These are phyloP conservation scores for Colletotrichum karsti DNA, from an alignment of 2,329 filamentous ascomycete genomes.

Conservation along the genomic window DNA sequence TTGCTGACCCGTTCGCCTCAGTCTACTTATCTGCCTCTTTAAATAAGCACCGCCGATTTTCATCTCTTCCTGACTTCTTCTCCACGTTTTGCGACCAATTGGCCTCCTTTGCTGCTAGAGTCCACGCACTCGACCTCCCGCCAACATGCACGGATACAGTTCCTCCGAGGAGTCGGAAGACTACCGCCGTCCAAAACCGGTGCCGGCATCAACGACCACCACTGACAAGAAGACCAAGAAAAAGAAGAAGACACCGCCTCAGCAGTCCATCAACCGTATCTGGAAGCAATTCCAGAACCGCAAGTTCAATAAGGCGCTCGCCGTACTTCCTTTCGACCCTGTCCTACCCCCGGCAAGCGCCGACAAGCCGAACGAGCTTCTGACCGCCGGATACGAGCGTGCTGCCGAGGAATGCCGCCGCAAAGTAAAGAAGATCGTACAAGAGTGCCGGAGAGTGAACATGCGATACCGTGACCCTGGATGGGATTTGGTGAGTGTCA, in stretches of 20 bases:
- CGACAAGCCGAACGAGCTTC: conserved; percentile 66
- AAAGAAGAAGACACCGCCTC: conserved; percentile 68
- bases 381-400: conserved; percentile 68
- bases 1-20: conserved; percentile 3
- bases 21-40: not conserved
- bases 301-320: conserved; percentile 71
- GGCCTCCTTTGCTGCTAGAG: not conserved
- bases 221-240: conserved; percentile 62
- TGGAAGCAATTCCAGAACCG: conserved; percentile 69
- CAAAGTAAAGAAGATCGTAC: conserved; percentile 68
- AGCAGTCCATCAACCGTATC: conserved; percentile 72
- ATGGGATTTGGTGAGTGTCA: conserved; percentile 62
- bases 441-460: conserved; percentile 77
- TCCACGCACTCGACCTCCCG: not conserved
- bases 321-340: conserved; percentile 71
- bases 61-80: not conserved
- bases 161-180: conserved; percentile 61
- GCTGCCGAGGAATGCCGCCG: conserved; percentile 70
- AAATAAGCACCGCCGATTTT: not conserved
- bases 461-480: conserved; percentile 79
- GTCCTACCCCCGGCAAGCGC: conserved; percentile 59
- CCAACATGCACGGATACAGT: conserved; percentile 54
- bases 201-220: conserved; percentile 42
- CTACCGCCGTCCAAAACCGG: conserved; percentile 45
- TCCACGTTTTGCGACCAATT: not conserved